Evolutionary conservation across 768 basidiomycete genomes (phyloP).

Genomic region (Phanerochaete carnosa): DNA sequence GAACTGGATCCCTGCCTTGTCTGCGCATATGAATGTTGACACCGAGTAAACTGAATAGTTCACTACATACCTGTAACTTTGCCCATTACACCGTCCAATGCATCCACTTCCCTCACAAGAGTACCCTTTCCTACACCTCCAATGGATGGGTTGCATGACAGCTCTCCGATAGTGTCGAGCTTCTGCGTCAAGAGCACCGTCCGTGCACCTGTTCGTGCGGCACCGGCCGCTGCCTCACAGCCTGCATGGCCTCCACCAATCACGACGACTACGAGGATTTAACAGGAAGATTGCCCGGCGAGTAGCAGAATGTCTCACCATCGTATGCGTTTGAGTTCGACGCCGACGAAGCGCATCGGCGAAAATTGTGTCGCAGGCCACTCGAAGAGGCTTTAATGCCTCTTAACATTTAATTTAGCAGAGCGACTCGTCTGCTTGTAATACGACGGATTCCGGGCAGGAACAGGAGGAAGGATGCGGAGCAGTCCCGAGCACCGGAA

Average conservation of each 20-base stretch:
- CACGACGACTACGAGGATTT: conserved; percentile 55
- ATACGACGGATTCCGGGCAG: no score
- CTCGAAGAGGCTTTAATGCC: neutral
- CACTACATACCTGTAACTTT: conserved; percentile 62
- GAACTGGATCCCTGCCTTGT: conserved; percentile 87
- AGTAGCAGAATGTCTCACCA: neutral
- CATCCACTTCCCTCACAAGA: conserved; percentile 87
- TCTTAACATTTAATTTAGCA: neutral
- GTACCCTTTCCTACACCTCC: conserved; percentile 93
- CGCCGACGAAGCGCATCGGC: conserved; percentile 11
- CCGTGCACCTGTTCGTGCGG: conserved; percentile 78
- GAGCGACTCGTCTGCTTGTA: no score
- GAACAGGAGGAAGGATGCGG: no score
- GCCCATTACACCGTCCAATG: conserved; percentile 85
- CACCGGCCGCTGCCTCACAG: conserved; percentile 85
- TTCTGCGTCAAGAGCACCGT: conserved; percentile 83
- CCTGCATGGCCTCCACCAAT: conserved; percentile 94
- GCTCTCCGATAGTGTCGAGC: conserved; percentile 73
- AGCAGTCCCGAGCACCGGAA: neutral
- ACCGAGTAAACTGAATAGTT: neutral
- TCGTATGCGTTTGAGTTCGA: conserved; percentile 13
- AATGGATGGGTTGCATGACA: conserved; percentile 91
- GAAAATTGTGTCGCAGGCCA: neutral
- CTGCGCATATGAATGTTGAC: conserved; percentile 33
- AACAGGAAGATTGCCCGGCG: neutral